Conservation (phyloP, 1,284 basidiomycete species). For the Ustilago tritici region DNA sequence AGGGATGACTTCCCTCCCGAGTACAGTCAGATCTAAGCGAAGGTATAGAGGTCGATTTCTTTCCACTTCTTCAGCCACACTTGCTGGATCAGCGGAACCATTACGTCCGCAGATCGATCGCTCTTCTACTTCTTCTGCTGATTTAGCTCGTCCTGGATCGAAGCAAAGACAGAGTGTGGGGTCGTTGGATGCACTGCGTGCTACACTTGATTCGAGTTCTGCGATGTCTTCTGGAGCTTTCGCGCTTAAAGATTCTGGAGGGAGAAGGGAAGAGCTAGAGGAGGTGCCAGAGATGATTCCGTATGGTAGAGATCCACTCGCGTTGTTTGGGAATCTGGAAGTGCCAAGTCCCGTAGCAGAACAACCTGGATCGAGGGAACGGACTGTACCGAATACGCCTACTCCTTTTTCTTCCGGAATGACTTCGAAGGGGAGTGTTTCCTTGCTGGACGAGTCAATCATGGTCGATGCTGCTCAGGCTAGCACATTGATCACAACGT, state of each 20-base stretch:
- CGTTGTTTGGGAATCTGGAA: background rate
- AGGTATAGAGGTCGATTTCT: conserved; percentile 19
- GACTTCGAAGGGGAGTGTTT: background rate
- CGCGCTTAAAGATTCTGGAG: background rate
- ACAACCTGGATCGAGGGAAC: background rate
- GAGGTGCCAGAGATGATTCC: conserved; percentile 22
- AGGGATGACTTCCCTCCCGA: background rate
- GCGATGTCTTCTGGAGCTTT: background rate
- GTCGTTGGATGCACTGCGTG: conserved; percentile 14
- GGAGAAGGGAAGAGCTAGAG: background rate
- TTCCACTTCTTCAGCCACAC: conserved; percentile 17
- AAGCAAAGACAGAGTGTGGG: conserved; percentile 17
- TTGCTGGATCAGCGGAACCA: conserved; percentile 9
- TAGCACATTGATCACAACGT: too few species aligned
- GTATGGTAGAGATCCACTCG: background rate
- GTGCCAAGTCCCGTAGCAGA: background rate
- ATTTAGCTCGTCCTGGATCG: conserved; percentile 3
- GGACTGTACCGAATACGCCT: background rate
- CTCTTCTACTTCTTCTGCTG: background rate
- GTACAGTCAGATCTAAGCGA: conserved; percentile 3
- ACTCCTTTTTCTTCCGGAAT: background rate
- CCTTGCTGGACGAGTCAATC: background rate
- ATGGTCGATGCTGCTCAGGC: background rate
- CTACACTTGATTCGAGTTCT: background rate
- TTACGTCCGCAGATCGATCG: conserved; percentile 25